A percentile compares a stretch with the other conserved stretches of the same genome.
Evolutionary conservation across 108 stramenopile species (phyloP).

Genomic region (Cyclotella sp.): DNA sequence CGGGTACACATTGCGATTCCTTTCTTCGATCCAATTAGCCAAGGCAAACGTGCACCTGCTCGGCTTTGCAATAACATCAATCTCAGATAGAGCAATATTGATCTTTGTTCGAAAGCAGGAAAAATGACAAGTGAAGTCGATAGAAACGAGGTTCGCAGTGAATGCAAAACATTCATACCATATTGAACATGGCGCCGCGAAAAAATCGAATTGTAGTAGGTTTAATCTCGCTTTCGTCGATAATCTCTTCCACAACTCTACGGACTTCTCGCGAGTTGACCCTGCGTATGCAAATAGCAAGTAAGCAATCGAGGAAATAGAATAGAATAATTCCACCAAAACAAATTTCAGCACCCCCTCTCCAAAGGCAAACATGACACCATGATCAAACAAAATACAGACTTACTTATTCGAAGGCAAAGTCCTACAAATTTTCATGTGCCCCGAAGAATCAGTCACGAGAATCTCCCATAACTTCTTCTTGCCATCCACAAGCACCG

Average conservation of each 20-base stretch:
- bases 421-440: slow-evolving; percentile 67
- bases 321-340: not conserved
- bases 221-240: slow-evolving; percentile 79
- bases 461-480: slow-evolving; percentile 97
- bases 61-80: slow-evolving; percentile 84
- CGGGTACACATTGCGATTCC: slow-evolving; percentile 85
- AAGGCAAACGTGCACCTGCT: slow-evolving; percentile 92
- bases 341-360: not conserved
- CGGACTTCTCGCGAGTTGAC: slow-evolving; percentile 94
- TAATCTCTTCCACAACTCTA: slow-evolving; percentile 80
- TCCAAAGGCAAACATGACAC: not conserved
- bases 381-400: not conserved
- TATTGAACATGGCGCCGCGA: slow-evolving; percentile 98
- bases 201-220: slow-evolving; percentile 91
- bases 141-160: not conserved
- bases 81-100: slow-evolving; percentile 83
- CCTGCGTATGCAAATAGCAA: slow-evolving; percentile 27
- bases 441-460: slow-evolving; percentile 89
- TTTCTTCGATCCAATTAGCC: slow-evolving; percentile 92
- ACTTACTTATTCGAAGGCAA: slow-evolving; percentile 77
- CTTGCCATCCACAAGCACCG: slow-evolving; percentile 82
- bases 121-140: not conserved
- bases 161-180: slow-evolving; percentile 60
- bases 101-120: slow-evolving; percentile 38
- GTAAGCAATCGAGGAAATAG: not conserved